Base-by-base conservation (phyloP, 2,329 filamentous ascomycete species). In the Colletotrichum limetticola region DNA sequence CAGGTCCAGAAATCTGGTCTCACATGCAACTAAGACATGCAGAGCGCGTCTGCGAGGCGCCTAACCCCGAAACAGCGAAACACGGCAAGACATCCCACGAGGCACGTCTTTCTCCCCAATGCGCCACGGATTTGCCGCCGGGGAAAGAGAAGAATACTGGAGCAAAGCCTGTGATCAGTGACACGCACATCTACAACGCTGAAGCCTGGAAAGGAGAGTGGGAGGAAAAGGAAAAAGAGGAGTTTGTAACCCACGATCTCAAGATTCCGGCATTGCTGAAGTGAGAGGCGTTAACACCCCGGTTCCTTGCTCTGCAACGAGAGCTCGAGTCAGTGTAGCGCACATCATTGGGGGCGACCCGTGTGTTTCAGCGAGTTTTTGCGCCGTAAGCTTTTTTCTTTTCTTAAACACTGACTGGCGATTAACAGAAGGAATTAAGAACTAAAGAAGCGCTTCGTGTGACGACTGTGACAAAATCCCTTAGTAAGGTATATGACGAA, bases 311-410 rank as follows among this genome's bases (percentile, higher is more conserved):
- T n/a, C 22, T 37, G 58, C 26, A 26, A 69, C 59, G 53, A 67
- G 14, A 60, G 32, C 30, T 22, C 53, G 69, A 64, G 69, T 72
- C 69, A 69, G 42, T 58, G 49, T 56, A 57, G n/a, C 22, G 42
- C 16, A 16, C 53, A 46, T 61, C 28, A 46, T 16, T 28, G 30
- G 66, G 42, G 32, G 19, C 19, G 19, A 16, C 19, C 16, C 26
- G 65, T 59, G 59, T 68, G 66, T 64, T 72, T 72, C 66, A 72
- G 69, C 46, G 66, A 63, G 53, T 28, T 46, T 56, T 56, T 42
- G 30, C 32, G 49, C 62, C 30, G 4, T 30, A 26, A 55, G 14
- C 5, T 37, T 12, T 42, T 19, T 1, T 19, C 42, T 49, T 19
- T n/a, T 49, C 19, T n/a, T n/a, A 49, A 49, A 8, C 22, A 12